phyloP scores from a whole-genome alignment of 2,329 filamentous ascomycete species.

The Fusarium continuum region DNA sequence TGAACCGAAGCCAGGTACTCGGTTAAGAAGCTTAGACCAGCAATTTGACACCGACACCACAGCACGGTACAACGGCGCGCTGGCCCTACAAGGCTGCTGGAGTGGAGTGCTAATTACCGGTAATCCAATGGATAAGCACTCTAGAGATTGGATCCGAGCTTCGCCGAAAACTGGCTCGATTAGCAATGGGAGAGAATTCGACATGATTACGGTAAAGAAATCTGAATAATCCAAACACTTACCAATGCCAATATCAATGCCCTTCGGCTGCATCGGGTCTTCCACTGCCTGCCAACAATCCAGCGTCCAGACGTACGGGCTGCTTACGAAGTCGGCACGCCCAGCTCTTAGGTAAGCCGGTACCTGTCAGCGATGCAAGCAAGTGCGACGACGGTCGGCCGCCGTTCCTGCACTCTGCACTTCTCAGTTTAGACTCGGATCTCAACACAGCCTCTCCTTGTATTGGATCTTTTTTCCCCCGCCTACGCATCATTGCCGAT shows the following conservation, averaged over 20 bases:
- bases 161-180: not conserved
- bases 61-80: slow-evolving; percentile 9
- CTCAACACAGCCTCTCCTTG: slow-evolving; percentile 21
- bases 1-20: not conserved
- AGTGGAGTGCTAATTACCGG: slow-evolving; percentile 1
- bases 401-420: slow-evolving; percentile 14
- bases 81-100: slow-evolving; percentile 20
- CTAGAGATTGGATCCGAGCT: not conserved
- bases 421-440: not conserved
- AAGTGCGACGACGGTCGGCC: slow-evolving; percentile 16
- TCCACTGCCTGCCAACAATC: not conserved
- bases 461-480: slow-evolving; percentile 4
- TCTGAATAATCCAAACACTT: not conserved
- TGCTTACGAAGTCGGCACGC: not conserved
- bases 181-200: not conserved
- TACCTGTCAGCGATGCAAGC: slow-evolving; percentile 26
- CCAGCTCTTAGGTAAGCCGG: not conserved
- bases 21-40: not conserved
- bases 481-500: not conserved
- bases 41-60: slow-evolving; percentile 1
- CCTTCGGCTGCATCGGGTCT: not conserved
- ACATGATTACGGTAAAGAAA: not conserved
- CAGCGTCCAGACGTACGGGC: not conserved
- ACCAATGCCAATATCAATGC: not conserved
- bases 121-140: slow-evolving; percentile 13